These are phyloP conservation scores for Emericellopsis cladophorae DNA, from an alignment of 2,329 filamentous ascomycete genomes.

Conservation along the genomic window DNA sequence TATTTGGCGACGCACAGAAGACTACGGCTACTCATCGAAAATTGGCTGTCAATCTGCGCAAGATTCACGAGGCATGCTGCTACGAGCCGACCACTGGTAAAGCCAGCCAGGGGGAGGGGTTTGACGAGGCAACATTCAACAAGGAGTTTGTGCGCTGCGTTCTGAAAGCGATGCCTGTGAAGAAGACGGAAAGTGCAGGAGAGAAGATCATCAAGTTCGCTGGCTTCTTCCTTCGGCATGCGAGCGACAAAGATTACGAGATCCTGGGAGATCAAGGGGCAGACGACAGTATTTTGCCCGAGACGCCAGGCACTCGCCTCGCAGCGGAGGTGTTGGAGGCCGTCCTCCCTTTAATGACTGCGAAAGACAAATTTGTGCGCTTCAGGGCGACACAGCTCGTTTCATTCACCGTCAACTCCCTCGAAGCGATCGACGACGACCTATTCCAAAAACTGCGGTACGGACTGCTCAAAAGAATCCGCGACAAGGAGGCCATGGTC, in stretches of 20 bases:
- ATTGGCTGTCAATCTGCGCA: constrained; percentile 73
- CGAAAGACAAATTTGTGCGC: constrained; percentile 87
- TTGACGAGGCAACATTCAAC: constrained; percentile 81
- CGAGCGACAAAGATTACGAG: constrained; percentile 58
- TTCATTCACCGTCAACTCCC: constrained; percentile 81
- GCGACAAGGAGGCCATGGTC: constrained; percentile 89
- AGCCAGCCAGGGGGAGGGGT: constrained; percentile 46
- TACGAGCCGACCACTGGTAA: constrained; percentile 45
- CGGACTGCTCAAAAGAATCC: constrained; percentile 70
- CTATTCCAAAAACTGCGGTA: constrained; percentile 73
- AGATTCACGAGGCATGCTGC: constrained; percentile 78
- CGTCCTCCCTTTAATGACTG: constrained; percentile 61
- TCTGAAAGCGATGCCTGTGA: constrained; percentile 69
- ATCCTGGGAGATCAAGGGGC: constrained; percentile 52
- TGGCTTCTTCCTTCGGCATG: constrained; percentile 71
- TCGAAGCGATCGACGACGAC: constrained; percentile 86
- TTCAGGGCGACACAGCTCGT: constrained; percentile 85
- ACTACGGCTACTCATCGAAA: constrained; percentile 87
- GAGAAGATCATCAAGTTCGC: constrained; percentile 79
- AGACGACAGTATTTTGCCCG: constrained; percentile 58
- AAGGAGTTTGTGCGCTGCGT: constrained; percentile 74
- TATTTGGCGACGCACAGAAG: constrained; percentile 74
- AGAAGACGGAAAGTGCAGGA: constrained; percentile 81
- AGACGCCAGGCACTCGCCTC: constrained; percentile 75
- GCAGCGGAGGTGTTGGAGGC: constrained; percentile 61